Evolutionary conservation across 1,284 basidiomycete species (phyloP).

Genomic region (Inonotus hispidus): DNA sequence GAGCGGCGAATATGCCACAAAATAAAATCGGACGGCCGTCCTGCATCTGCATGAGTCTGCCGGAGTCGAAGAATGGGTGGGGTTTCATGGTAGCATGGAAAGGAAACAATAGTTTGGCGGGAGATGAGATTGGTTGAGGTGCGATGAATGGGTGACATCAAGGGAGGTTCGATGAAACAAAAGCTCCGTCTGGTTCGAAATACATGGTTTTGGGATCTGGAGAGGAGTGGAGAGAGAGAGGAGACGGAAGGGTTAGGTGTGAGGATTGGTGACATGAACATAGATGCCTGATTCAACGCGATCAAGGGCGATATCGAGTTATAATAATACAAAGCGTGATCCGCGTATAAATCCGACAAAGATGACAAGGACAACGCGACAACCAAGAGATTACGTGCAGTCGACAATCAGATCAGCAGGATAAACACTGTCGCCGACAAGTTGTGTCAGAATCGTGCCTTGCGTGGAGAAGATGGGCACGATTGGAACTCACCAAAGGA

Average conservation of each 20-base stretch:
- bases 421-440: neutral
- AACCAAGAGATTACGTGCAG: neutral
- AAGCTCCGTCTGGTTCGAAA: neutral
- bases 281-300: neutral
- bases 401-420: constrained; percentile 1
- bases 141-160: neutral
- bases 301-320: neutral
- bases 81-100: neutral
- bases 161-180: neutral
- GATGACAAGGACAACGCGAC: neutral
- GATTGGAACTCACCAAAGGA: neutral
- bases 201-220: neutral
- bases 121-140: neutral
- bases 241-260: neutral
- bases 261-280: neutral
- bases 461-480: neutral
- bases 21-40: too few species aligned
- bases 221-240: neutral
- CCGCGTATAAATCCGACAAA: neutral
- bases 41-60: too few species aligned
- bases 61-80: too few species aligned
- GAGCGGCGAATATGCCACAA: too few species aligned
- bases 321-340: neutral
- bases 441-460: neutral
- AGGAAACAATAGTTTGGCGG: neutral